Percentiles rank a stretch among this genome's conserved stretches.
Conservation (phyloP, 2,329 filamentous ascomycete species). For the Bipolaris gigantea region DNA sequence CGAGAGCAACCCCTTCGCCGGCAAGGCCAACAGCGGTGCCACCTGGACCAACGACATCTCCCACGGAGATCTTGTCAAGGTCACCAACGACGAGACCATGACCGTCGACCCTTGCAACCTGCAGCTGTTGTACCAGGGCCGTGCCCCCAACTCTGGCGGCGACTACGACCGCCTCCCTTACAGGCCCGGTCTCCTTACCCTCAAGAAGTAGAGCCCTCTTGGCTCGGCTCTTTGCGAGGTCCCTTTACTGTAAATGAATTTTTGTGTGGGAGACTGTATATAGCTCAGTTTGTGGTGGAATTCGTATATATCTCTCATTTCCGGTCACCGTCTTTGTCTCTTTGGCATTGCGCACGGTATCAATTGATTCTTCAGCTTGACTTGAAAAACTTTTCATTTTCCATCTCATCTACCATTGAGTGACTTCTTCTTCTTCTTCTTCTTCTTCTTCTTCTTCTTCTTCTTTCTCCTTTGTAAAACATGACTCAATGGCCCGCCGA, state of each 20-base stretch:
- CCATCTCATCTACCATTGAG: too few species aligned
- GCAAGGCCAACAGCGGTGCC: constrained; percentile 66
- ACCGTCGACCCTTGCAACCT: constrained; percentile 66
- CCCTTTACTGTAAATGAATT: constrained; percentile 10
- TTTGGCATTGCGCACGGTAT: not conserved
- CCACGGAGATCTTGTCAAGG: constrained; percentile 64
- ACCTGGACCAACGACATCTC: constrained; percentile 69
- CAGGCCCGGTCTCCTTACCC: constrained; percentile 48
- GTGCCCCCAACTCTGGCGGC: constrained; percentile 46
- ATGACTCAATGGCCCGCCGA: constrained; percentile 1
- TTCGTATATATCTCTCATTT: not conserved
- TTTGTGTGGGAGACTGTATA: constrained; percentile 7
- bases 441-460: not conserved
- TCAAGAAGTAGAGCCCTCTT: constrained; percentile 5
- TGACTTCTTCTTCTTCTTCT: not conserved
- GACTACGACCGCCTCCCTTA: constrained; percentile 59
- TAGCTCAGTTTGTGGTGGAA: constrained; percentile 1
- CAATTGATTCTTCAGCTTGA: not conserved
- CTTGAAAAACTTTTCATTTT: too few species aligned
- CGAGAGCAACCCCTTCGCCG: constrained; percentile 65
- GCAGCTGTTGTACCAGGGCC: constrained; percentile 66
- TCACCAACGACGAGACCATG: constrained; percentile 63
- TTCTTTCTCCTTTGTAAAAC: constrained; percentile 1
- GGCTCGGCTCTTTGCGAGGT: not conserved
- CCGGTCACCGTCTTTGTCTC: not conserved